Conservation (phyloP, 805 yeast genomes). For the Kluyveromyces starmeri region DNA sequence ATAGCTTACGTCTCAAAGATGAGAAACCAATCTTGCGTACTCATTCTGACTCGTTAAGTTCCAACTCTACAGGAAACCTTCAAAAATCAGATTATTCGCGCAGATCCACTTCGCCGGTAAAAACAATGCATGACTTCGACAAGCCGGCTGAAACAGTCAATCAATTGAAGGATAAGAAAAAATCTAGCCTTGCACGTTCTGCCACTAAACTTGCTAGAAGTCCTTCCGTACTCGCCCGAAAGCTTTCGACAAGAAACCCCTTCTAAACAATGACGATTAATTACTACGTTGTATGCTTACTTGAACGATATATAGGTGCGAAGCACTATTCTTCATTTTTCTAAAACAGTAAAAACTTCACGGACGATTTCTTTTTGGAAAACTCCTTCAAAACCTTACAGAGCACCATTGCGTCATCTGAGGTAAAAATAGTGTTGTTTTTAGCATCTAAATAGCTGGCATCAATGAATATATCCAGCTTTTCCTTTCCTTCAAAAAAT, state of each 20-base stretch:
- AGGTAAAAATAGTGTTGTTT: conserved; percentile 21
- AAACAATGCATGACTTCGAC: conserved; percentile 32
- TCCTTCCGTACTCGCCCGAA: conserved; percentile 30
- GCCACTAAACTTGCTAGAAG: conserved; percentile 25
- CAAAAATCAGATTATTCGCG: background rate
- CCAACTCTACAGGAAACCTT: background rate
- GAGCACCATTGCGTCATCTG: conserved; percentile 20
- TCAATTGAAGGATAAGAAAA: conserved; percentile 28
- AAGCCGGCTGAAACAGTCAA: conserved; percentile 32
- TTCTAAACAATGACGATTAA: no score
- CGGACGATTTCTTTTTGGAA: conserved; percentile 27
- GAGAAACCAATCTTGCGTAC: conserved; percentile 14
- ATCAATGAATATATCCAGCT: conserved; percentile 28
- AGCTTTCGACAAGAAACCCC: conserved; percentile 25
- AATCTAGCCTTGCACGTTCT: conserved; percentile 19
- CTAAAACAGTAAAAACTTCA: conserved; percentile 25
- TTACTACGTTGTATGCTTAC: no score
- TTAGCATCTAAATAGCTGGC: conserved; percentile 28
- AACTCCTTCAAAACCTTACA: conserved; percentile 21
- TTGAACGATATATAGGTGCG: no score
- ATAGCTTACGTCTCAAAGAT: conserved; percentile 40
- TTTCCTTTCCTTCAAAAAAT: conserved; percentile 28
- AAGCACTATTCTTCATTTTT: background rate
- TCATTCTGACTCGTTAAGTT: conserved; percentile 7
- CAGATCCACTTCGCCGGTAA: conserved; percentile 5